Base-by-base conservation (phyloP, 2,329 filamentous ascomycete species). In the Mycocentrospora acerina region DNA sequence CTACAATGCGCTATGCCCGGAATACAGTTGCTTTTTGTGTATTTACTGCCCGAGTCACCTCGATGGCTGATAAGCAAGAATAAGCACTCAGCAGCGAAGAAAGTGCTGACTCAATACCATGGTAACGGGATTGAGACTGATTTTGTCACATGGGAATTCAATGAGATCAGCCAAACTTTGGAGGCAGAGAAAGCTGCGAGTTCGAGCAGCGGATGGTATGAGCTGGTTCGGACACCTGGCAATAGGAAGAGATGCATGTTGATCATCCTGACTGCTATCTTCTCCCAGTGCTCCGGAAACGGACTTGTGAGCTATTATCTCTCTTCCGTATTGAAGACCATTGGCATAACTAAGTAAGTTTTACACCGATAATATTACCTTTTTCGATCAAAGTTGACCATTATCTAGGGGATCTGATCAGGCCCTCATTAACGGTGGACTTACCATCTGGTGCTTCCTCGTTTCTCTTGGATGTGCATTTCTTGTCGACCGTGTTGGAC, bases 391-490 rank as follows among this genome's bases (percentile, higher is more conserved):
- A 24, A 14, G 24, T 33, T 41, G 13, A 36, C 33, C 13, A 4
- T 1, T 11, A 9, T 17, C 18, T 6, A 46, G 43, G 15, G 68
- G 18, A 45, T 69, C 30, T 40, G 64, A 59, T 11, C 68, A 71
- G 48, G 59, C 69, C 3, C 46, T 68, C 24, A 71, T 74, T 52
- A 73, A 73, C 40, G 68, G 67, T 29, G 53, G 60, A 37, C 74
- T 84, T 51, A 82, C 82, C 59, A 82, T 82, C 49, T 79, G 81
- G 48, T 80, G 80, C 38, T 76, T 76, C 6, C 72, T 83, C 29
- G 73, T 78, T 5, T 79, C 81, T 9, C 46, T 66, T 10, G 58
- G 59, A 12, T 48, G 44, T 15, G 48, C 53, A 7, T 62, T 64
- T 27, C 54, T 62, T 18, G 57, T 64, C 5, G 60, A 66, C 18